phyloP scores from a whole-genome alignment of 139 green algal genomes.

The Monoraphidium neglectum region DNA sequence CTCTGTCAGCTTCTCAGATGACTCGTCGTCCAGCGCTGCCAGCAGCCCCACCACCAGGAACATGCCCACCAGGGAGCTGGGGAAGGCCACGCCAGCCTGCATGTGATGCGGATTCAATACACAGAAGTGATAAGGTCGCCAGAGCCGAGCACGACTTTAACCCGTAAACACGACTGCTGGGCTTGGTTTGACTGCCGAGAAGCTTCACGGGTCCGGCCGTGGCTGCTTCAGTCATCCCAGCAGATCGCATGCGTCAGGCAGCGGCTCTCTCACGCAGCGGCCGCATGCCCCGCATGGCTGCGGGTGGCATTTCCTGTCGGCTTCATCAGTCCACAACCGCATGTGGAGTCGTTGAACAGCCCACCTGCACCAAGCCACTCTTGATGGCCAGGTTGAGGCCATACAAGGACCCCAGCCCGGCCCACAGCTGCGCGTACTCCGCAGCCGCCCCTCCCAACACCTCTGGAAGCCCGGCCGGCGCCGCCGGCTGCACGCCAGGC shows the following conservation, averaged over 20 bases:
- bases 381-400: slow-evolving; percentile 51
- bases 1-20: slow-evolving; percentile 36
- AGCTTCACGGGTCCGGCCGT: too few relatives aligned
- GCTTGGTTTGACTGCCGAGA: background rate
- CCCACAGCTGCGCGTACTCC: slow-evolving; percentile 47
- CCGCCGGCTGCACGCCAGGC: background rate
- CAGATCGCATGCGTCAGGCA: too few relatives aligned
- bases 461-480: background rate
- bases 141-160: background rate
- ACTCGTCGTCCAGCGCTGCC: slow-evolving; percentile 39
- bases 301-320: background rate
- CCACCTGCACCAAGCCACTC: slow-evolving; percentile 22
- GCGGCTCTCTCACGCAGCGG: too few relatives aligned
- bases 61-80: slow-evolving; percentile 60
- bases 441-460: slow-evolving; percentile 14
- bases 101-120: background rate
- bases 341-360: background rate
- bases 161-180: background rate
- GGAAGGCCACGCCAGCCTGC: slow-evolving; percentile 37
- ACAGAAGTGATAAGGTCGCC: background rate
- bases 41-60: slow-evolving; percentile 52
- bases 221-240: too few relatives aligned
- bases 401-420: slow-evolving; percentile 48
- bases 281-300: too few relatives aligned
- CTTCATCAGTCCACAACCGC: too few relatives aligned